Conservation (phyloP, 192 early-diverging fungal genomes). For the Coemansia asiatica region DNA sequence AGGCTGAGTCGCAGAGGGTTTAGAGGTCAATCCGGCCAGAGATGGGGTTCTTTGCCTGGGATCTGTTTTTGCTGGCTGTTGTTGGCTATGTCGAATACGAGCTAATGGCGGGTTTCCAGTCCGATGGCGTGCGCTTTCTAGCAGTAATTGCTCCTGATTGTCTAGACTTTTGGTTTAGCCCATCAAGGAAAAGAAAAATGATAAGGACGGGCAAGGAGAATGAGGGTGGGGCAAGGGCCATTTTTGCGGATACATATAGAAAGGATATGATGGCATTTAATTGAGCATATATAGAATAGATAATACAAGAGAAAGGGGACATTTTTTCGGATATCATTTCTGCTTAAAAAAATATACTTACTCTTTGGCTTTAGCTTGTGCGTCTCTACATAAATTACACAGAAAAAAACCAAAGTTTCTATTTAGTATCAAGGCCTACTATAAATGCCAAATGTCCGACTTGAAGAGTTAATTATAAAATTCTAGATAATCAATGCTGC, state of each 20-base stretch:
- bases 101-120: constrained; percentile 18
- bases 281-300: background rate
- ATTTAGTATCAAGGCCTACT: background rate
- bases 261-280: background rate
- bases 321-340: too few relatives aligned
- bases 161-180: background rate
- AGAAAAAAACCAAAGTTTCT: background rate
- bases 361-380: constrained; percentile 42
- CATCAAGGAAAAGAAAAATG: background rate
- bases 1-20: background rate
- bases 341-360: too few relatives aligned
- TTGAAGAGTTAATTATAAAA: too few relatives aligned
- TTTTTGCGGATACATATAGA: background rate
- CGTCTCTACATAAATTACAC: constrained; percentile 20
- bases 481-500: background rate
- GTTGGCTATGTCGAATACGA: background rate
- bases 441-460: too few relatives aligned
- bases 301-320: background rate
- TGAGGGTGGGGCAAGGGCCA: background rate
- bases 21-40: constrained; percentile 1
- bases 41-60: background rate
- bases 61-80: background rate
- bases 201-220: background rate
- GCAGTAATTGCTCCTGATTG: constrained; percentile 20
- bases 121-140: constrained; percentile 31